Conservation (phyloP, 805 yeast species). For the Starmerella lactis-condensi region DNA sequence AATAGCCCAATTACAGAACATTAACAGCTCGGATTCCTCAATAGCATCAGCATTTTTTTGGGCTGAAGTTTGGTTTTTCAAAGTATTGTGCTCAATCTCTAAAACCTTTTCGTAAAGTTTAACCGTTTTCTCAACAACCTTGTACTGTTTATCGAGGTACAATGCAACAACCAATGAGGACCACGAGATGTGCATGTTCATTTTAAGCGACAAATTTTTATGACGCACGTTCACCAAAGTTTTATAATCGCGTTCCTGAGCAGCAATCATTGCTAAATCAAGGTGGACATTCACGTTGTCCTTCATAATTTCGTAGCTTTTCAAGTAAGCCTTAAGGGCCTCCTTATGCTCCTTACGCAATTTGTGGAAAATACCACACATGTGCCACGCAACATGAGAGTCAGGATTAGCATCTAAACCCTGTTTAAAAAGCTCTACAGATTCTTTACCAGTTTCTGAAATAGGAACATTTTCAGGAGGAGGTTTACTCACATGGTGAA, state of each 20-base stretch:
- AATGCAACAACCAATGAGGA: conserved; percentile 37
- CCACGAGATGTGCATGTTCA: conserved; percentile 16
- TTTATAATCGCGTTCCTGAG: conserved; percentile 60
- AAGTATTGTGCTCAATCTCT: conserved; percentile 32
- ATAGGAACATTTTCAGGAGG: conserved; percentile 12
- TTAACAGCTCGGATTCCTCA: conserved; percentile 65
- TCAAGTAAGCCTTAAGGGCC: conserved; percentile 60
- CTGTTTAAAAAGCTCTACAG: conserved; percentile 38
- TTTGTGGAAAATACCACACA: conserved; percentile 69
- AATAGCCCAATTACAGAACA: conserved; percentile 54
- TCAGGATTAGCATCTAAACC: conserved; percentile 42
- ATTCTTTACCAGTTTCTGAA: conserved; percentile 29
- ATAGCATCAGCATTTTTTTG: conserved; percentile 29
- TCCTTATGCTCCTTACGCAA: conserved; percentile 48
- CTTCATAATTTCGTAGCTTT: conserved; percentile 60
- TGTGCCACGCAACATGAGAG: conserved; percentile 63
- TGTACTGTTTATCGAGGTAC: conserved; percentile 49
- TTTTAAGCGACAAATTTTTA: conserved; percentile 42
- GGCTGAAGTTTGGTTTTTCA: conserved; percentile 9
- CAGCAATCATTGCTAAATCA: conserved; percentile 62
- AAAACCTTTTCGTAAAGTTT: conserved; percentile 55
- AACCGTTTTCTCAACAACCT: conserved; percentile 53
- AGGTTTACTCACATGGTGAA: conserved; percentile 38
- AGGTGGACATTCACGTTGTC: conserved; percentile 60
- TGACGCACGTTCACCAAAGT: conserved; percentile 45